Conservation (phyloP, 139 green algal species). For the Chlorella sp. region DNA sequence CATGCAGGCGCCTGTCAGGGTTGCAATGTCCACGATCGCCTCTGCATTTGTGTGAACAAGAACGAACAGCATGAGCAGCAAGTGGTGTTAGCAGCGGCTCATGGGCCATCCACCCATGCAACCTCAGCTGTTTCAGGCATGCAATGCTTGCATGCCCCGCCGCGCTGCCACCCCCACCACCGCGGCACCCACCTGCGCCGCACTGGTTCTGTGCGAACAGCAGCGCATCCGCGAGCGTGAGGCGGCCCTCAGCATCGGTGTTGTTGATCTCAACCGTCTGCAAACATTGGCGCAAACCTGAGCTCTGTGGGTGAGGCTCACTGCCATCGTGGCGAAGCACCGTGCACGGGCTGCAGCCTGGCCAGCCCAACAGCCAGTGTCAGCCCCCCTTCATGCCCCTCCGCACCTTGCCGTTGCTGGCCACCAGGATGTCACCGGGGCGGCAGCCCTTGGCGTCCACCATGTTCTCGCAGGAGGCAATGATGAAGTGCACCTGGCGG, state of each 20-base stretch:
- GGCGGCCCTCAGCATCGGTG: constrained; percentile 82
- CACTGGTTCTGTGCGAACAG: constrained; percentile 90
- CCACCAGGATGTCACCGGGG: constrained; percentile 94
- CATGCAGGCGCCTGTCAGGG: constrained; percentile 96
- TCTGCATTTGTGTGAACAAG: constrained; percentile 10
- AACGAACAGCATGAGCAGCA: neutral
- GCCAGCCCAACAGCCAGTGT: constrained; percentile 30
- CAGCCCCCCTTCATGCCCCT: constrained; percentile 70
- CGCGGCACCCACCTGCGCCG: constrained; percentile 43
- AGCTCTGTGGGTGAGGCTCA: too few species aligned
- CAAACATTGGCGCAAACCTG: too few species aligned
- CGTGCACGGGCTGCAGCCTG: too few species aligned
- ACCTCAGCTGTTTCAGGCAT: too few species aligned
- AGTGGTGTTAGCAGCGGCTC: too few species aligned
- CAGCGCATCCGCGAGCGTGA: constrained; percentile 96
- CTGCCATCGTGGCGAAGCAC: too few species aligned
- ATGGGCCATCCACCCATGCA: too few species aligned
- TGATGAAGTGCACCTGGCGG: constrained; percentile 93
- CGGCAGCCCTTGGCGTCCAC: constrained; percentile 86
- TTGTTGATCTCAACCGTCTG: constrained; percentile 84
- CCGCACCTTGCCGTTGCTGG: constrained; percentile 93
- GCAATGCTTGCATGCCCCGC: too few species aligned
- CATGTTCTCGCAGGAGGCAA: constrained; percentile 99
- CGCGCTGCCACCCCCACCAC: too few species aligned
- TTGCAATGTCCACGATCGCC: constrained; percentile 93